Base-by-base conservation (phyloP, 192 early-diverging fungal genomes). In the Chytriomyces hyalinus region DNA sequence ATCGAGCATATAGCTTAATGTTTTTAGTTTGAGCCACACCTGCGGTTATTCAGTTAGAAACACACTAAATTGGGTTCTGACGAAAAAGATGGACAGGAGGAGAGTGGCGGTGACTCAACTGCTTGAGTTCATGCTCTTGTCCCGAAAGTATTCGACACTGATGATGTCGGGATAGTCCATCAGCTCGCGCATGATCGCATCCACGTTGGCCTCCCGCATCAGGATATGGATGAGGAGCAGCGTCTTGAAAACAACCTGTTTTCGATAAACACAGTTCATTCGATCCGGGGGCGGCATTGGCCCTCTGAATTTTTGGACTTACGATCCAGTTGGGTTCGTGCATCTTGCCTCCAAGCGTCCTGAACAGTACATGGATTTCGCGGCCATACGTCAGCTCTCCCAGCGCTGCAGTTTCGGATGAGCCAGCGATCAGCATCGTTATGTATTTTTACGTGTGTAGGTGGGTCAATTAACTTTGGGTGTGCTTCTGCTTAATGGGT, bases 181-280 rank as follows among this genome's bases (percentile, higher is more conserved):
- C n/a, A 92, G 78, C 67, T 83, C 89, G 11, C 80, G 85, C 57
- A 91, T 73, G 11, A 92, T 87, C 20, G 87, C 81, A 49, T 91
- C 88, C 10, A 86, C 87, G 9, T 86, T 83, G 43, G 90, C 92
- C 75, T 92, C 87, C n/a, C 93, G 82, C 67, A 92, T 86, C 68
- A 95, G 83, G 47, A 89, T 85, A 72, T 95, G 94, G 20, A 93
- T 80, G 8, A 93, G 83, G 70, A 92, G 84, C 10, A 94, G 80
- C 2, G 91, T 82, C 78, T 95, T 95, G 82, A 93, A 93, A 1
- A 88, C 87, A 45, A 88, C 86, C 92, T 93, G 79, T 65, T 22
- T 15, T 65, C 11, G 20, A n/a, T 5, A 13, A 53, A 8, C 51
- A 15, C 47, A 68, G 13, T 9, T 36, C 4, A 36, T 36, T 36